These are phyloP conservation scores for Aspergillus thermomutatus DNA, from an alignment of 2,329 filamentous ascomycete genomes.

Conservation along the genomic window DNA sequence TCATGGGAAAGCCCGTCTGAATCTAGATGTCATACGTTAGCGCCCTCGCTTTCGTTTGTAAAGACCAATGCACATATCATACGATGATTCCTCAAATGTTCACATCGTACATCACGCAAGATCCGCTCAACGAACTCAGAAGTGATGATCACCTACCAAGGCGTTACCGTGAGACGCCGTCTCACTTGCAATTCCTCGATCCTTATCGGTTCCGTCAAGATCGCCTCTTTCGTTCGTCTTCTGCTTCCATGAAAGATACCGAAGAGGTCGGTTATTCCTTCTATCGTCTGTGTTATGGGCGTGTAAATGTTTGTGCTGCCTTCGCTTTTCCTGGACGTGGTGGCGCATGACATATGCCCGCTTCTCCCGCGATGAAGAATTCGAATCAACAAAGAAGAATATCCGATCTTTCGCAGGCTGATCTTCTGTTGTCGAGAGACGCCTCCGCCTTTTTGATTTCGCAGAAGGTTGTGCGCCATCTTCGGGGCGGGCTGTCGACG, in stretches of 20 bases:
- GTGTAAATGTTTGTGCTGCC: conserved; percentile 28
- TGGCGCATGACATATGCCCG: conserved; percentile 45
- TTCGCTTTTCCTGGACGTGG: conserved; percentile 42
- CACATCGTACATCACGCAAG: background rate
- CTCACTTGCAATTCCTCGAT: conserved; percentile 1
- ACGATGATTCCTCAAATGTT: background rate
- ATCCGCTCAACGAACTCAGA: background rate
- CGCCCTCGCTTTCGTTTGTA: background rate
- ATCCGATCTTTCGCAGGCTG: conserved; percentile 26
- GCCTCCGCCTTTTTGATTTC: conserved; percentile 25
- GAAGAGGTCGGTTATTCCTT: conserved; percentile 12
- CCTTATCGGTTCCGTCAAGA: background rate
- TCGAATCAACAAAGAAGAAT: conserved; percentile 42
- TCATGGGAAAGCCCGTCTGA: conserved; percentile 11
- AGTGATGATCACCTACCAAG: conserved; percentile 16
- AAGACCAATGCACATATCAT: background rate
- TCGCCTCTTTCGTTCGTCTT: conserved; percentile 6
- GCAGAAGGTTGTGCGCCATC: conserved; percentile 13
- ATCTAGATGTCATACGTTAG: conserved; percentile 7
- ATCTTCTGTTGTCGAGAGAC: conserved; percentile 19
- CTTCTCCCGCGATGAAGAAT: conserved; percentile 40
- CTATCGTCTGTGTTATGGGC: conserved; percentile 13
- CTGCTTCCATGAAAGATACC: conserved; percentile 25
- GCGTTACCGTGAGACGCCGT: conserved; percentile 6
- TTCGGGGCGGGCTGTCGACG: conserved; percentile 14